Conservation (phyloP, 306 rosid species). For the Vicia sativa region DNA sequence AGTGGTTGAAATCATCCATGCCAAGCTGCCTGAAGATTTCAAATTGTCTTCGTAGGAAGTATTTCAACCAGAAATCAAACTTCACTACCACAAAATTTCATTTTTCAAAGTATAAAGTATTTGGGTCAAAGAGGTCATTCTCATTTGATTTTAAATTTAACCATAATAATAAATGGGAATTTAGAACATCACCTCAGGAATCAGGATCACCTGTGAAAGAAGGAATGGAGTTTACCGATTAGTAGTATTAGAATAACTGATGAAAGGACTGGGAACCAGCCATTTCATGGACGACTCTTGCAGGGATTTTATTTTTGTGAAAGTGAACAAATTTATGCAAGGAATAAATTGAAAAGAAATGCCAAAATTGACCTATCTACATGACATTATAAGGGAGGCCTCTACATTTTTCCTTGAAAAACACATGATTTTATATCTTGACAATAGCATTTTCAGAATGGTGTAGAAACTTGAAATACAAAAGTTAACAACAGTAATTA, state of each 20-base stretch:
- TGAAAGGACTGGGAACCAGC: slow-evolving; percentile 43
- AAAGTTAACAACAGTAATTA: background rate
- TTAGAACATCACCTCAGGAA: slow-evolving; percentile 61
- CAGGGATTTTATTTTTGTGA: slow-evolving; percentile 36
- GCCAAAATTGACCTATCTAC: slow-evolving; percentile 16
- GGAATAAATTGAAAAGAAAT: slow-evolving; percentile 13
- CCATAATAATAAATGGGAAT: slow-evolving; percentile 30
- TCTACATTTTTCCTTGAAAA: slow-evolving; percentile 5
- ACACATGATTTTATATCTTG: background rate
- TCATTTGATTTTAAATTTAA: slow-evolving; percentile 38
- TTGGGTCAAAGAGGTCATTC: slow-evolving; percentile 41
- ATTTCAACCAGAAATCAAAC: slow-evolving; percentile 38
- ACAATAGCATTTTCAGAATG: slow-evolving; percentile 18
- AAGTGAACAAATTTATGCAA: slow-evolving; percentile 33
- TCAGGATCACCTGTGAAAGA: slow-evolving; percentile 75
- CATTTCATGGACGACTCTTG: slow-evolving; percentile 48
- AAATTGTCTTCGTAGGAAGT: slow-evolving; percentile 32
- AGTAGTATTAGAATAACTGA: slow-evolving; percentile 43
- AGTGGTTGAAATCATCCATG: slow-evolving; percentile 34
- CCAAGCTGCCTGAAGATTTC: slow-evolving; percentile 45
- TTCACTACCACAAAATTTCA: slow-evolving; percentile 40
- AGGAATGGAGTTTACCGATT: slow-evolving; percentile 52
- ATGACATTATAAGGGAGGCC: slow-evolving; percentile 13
- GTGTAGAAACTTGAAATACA: slow-evolving; percentile 5
- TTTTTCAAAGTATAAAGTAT: slow-evolving; percentile 37